phyloP scores from a whole-genome alignment of 441 rosid genomes.

The Hypseocharis bilobata region DNA sequence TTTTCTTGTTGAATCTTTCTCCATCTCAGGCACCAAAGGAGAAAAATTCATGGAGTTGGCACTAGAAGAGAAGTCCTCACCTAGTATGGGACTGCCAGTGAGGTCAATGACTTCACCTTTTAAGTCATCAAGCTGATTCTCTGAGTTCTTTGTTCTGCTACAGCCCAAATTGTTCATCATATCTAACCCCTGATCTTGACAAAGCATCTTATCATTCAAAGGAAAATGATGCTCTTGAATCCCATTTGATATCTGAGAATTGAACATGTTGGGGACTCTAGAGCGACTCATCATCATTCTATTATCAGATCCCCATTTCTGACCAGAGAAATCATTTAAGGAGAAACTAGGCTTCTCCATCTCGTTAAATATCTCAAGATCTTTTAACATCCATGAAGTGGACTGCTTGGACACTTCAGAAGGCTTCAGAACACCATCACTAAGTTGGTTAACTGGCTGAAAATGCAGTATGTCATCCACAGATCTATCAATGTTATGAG shows the following conservation, averaged over 20 bases:
- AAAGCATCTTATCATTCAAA: conserved; percentile 26
- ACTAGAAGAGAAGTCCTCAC: conserved; percentile 32
- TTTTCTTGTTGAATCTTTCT: conserved; percentile 36
- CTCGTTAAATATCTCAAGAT: conserved; percentile 31
- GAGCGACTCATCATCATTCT: conserved; percentile 24
- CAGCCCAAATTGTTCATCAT: conserved; percentile 26
- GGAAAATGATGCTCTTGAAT: conserved; percentile 23
- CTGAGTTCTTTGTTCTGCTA: conserved; percentile 26
- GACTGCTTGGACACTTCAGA: conserved; percentile 28
- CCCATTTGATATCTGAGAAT: conserved; percentile 24
- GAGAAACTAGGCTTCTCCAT: conserved; percentile 32
- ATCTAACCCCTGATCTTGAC: conserved; percentile 31
- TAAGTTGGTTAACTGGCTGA: conserved; percentile 30
- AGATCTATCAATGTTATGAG: conserved; percentile 27
- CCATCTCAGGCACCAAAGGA: conserved; percentile 36
- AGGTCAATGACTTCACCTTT: conserved; percentile 52
- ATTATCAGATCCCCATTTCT: conserved; percentile 30
- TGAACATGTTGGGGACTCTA: conserved; percentile 18
- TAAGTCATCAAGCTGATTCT: conserved; percentile 32
- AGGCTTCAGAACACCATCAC: conserved; percentile 30
- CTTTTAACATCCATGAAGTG: conserved; percentile 37
- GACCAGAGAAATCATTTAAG: conserved; percentile 31
- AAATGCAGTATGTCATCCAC: conserved; percentile 37
- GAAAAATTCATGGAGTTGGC: conserved; percentile 30
- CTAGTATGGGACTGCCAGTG: conserved; percentile 25